Percentiles rank a stretch among this genome's conserved stretches.
Evolutionary conservation across 805 yeast species (phyloP).

Genomic region (Candida lessepsii): DNA sequence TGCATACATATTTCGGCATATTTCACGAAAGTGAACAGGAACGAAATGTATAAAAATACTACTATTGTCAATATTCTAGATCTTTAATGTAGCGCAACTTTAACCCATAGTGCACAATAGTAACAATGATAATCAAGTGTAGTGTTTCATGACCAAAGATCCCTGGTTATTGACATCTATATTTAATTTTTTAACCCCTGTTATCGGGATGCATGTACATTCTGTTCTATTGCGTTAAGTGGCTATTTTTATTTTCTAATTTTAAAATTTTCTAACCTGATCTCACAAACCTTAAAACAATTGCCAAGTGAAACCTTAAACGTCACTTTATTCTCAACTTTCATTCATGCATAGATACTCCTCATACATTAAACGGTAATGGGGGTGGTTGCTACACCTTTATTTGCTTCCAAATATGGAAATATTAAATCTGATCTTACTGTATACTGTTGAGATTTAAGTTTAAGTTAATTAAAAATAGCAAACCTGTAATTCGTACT

Average conservation of each 20-base stretch:
- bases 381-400: constrained; percentile 5
- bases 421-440: no score
- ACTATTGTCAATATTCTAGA: no score
- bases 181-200: neutral
- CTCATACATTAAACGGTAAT: neutral
- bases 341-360: neutral
- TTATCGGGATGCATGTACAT: neutral
- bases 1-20: no score
- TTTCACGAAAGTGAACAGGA: no score
- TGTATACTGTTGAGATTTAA: no score
- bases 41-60: no score
- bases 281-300: constrained; percentile 1
- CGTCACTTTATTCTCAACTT: no score
- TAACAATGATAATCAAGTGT: neutral
- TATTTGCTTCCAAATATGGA: no score
- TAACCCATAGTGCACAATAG: neutral
- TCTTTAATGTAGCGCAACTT: neutral
- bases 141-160: constrained; percentile 3
- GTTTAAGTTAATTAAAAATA: no score
- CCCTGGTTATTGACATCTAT: neutral
- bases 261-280: neutral
- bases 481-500: no score
- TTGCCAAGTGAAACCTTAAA: constrained; percentile 5
- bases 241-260: neutral
- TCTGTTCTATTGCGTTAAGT: constrained; percentile 3